Percentiles rank a stretch among this genome's conserved stretches.
Conservation (phyloP, 805 yeast species). For the Clavispora santaluciae region DNA sequence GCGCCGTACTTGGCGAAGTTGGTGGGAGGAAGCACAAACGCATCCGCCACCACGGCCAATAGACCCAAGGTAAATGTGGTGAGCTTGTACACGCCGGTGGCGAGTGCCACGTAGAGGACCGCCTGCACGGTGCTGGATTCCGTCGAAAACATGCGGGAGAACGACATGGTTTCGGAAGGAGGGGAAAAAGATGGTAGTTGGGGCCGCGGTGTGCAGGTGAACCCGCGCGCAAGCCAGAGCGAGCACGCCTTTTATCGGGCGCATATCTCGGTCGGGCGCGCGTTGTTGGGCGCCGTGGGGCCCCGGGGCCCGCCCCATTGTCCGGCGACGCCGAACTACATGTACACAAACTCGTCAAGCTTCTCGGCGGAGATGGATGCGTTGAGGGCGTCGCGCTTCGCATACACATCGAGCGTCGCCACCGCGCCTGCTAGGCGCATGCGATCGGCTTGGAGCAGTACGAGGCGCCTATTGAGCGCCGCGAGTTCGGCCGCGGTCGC, state of each 20-base stretch:
- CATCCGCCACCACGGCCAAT: constrained; percentile 51
- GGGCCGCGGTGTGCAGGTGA: not conserved
- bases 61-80: constrained; percentile 48
- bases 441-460: constrained; percentile 22
- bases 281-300: too few relatives aligned
- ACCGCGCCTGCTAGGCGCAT: constrained; percentile 15
- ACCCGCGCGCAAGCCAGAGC: too few relatives aligned
- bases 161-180: constrained; percentile 1
- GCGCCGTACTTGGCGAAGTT: constrained; percentile 72
- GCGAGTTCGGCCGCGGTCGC: constrained; percentile 22
- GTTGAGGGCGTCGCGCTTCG: constrained; percentile 29
- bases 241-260: too few relatives aligned
- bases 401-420: constrained; percentile 16
- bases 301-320: too few relatives aligned
- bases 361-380: constrained; percentile 42
- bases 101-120: constrained; percentile 32
- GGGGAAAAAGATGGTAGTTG: not conserved
- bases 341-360: constrained; percentile 44
- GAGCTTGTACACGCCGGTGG: constrained; percentile 61
- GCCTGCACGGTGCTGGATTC: constrained; percentile 15
- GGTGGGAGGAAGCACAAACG: constrained; percentile 60
- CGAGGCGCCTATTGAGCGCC: constrained; percentile 20
- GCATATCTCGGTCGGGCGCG: too few relatives aligned
- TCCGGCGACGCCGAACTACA: too few relatives aligned
- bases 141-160: constrained; percentile 1